Evolutionary conservation across 2,329 filamentous ascomycete species (phyloP).

Genomic region (Aspergillus eucalypticola): DNA sequence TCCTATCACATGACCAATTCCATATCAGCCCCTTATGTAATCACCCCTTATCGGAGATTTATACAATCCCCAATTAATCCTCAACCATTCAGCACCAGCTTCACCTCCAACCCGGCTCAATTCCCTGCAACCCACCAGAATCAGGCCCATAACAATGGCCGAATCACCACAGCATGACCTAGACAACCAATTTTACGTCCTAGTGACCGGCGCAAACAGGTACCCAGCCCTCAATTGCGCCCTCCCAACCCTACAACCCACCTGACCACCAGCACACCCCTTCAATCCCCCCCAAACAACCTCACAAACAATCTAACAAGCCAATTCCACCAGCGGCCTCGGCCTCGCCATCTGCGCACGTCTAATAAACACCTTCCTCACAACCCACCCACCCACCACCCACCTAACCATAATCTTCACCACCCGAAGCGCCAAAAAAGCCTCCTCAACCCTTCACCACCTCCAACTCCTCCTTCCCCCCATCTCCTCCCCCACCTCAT

Average conservation of each 20-base stretch:
- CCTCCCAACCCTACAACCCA: neutral
- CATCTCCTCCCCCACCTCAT: slow-evolving; percentile 40
- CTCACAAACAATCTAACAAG: neutral
- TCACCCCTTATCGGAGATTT: neutral
- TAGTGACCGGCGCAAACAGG: slow-evolving; percentile 88
- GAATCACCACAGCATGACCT: slow-evolving; percentile 5
- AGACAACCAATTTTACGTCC: slow-evolving; percentile 48
- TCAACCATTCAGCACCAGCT: neutral
- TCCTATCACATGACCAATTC: neutral
- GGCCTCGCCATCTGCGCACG: slow-evolving; percentile 81
- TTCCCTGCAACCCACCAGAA: neutral
- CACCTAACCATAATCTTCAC: slow-evolving; percentile 80
- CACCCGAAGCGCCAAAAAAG: slow-evolving; percentile 74
- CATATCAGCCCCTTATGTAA: neutral
- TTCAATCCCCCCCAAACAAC: too few species aligned
- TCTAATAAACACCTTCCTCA: slow-evolving; percentile 86
- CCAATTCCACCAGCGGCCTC: slow-evolving; percentile 64
- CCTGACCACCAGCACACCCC: neutral
- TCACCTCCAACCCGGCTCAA: neutral
- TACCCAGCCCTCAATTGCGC: slow-evolving; percentile 41
- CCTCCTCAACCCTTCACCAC: slow-evolving; percentile 66
- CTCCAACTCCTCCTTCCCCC: slow-evolving; percentile 64
- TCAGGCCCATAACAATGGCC: slow-evolving; percentile 17
- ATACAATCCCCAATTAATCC: neutral
- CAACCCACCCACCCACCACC: slow-evolving; percentile 59